A percentile compares a stretch with the other conserved stretches of the same genome.
These are phyloP conservation scores for Fusarium chlamydosporum DNA, from an alignment of 2,329 filamentous ascomycete species.

Conservation along the genomic window DNA sequence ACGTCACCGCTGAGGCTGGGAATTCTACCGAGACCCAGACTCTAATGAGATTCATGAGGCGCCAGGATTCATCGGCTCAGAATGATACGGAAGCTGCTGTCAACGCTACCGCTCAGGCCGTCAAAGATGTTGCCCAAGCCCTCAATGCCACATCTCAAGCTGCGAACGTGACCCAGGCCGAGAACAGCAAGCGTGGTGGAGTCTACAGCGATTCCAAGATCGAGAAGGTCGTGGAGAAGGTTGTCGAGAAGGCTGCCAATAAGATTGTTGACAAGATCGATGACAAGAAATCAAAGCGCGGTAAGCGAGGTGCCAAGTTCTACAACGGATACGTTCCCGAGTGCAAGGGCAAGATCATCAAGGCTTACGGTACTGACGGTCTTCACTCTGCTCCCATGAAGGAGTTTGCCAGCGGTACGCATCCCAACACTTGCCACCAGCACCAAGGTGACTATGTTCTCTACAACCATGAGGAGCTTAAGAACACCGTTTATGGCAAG, in stretches of 20 bases:
- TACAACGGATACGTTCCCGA: conserved; percentile 38
- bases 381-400: conserved; percentile 16
- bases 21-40: conserved; percentile 1
- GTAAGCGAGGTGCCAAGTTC: conserved; percentile 36
- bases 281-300: not conserved
- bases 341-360: conserved; percentile 30
- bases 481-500: conserved; percentile 28
- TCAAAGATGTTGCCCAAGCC: not conserved
- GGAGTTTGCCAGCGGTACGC: conserved; percentile 21
- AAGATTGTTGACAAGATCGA: conserved; percentile 28
- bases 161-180: not conserved
- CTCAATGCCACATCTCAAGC: not conserved
- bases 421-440: conserved; percentile 40
- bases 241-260: conserved; percentile 18
- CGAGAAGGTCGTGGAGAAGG: conserved; percentile 33
- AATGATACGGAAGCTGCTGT: not conserved
- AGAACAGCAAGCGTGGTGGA: conserved; percentile 15
- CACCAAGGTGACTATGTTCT: conserved; percentile 38
- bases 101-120: not conserved
- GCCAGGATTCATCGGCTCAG: not conserved
- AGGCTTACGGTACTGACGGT: conserved; percentile 29
- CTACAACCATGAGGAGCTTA: conserved; percentile 35
- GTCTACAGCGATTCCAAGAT: conserved; percentile 29
- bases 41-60: conserved; percentile 9
- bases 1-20: not conserved